Conservation (phyloP, 306 rosid genomes). For the Citrullus amarus region DNA sequence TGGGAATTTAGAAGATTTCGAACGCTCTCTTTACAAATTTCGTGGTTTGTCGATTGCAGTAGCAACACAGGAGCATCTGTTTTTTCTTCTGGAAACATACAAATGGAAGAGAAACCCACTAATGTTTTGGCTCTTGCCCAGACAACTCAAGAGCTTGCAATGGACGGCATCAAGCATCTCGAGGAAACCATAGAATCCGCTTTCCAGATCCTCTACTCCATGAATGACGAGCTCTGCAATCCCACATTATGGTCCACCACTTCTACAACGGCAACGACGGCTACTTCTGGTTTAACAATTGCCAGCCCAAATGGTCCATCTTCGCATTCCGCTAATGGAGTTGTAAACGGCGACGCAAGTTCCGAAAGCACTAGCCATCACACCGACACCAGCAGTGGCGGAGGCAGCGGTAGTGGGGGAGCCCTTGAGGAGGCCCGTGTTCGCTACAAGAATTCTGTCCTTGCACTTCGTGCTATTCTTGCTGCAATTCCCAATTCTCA, state of each 20-base stretch:
- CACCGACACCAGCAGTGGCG: conserved; percentile 22
- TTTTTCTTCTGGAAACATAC: neutral
- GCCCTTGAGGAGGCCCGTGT: conserved; percentile 79
- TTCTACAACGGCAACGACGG: conserved; percentile 14
- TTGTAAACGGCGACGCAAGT: conserved; percentile 37
- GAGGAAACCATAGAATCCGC: conserved; percentile 80
- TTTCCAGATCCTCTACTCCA: conserved; percentile 79
- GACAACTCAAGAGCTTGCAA: conserved; percentile 68
- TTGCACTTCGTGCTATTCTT: conserved; percentile 57
- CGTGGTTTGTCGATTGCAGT: neutral
- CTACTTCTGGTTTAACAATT: conserved; percentile 8
- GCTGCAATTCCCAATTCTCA: conserved; percentile 61
- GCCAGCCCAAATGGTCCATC: conserved; percentile 20
- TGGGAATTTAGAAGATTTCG: neutral
- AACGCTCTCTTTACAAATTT: neutral
- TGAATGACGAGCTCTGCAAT: conserved; percentile 96
- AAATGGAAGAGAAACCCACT: conserved; percentile 44
- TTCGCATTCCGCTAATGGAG: conserved; percentile 33
- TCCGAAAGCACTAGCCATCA: conserved; percentile 45
- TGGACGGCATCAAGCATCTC: conserved; percentile 71
- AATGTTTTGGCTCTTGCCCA: conserved; percentile 22
- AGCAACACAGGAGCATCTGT: neutral
- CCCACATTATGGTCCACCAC: conserved; percentile 68
- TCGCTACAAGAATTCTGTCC: conserved; percentile 66
- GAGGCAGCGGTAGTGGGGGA: conserved; percentile 39